Percentiles rank a stretch among this genome's conserved stretches.
phyloP scores from a whole-genome alignment of 768 basidiomycete genomes.

The Phylloporus rhodoxanthus region DNA sequence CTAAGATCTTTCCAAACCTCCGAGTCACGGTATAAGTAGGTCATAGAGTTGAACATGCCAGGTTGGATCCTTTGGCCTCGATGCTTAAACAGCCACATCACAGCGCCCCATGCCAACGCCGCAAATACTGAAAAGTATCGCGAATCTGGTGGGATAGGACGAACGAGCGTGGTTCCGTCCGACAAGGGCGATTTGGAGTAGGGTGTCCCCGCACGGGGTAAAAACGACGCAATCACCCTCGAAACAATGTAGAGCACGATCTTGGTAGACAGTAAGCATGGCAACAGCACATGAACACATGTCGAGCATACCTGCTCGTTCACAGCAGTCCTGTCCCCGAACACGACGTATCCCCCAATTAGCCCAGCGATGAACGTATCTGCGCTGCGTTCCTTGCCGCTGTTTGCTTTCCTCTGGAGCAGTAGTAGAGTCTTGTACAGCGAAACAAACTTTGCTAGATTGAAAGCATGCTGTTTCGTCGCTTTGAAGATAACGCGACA shows the following conservation, averaged over 20 bases:
- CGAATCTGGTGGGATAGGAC: slow-evolving; percentile 79
- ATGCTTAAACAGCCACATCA: slow-evolving; percentile 94
- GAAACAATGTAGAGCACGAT: slow-evolving; percentile 96
- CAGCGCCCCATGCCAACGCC: slow-evolving; percentile 87
- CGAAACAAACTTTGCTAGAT: slow-evolving; percentile 90
- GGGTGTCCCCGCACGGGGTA: slow-evolving; percentile 67
- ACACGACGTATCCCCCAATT: slow-evolving; percentile 85
- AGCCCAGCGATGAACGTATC: slow-evolving; percentile 94
- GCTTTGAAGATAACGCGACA: slow-evolving; percentile 66
- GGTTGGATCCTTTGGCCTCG: slow-evolving; percentile 88
- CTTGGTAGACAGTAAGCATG: slow-evolving; percentile 35
- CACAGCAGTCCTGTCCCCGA: slow-evolving; percentile 79
- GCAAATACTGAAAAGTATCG: slow-evolving; percentile 83
- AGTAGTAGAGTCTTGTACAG: slow-evolving; percentile 85
- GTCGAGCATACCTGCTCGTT: slow-evolving; percentile 76
- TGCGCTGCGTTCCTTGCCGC: slow-evolving; percentile 70
- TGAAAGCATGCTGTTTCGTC: slow-evolving; percentile 86
- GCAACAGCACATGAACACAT: slow-evolving; percentile 2
- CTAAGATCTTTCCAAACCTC: slow-evolving; percentile 77
- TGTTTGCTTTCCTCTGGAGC: slow-evolving; percentile 73
- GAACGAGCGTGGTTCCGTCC: slow-evolving; percentile 39
- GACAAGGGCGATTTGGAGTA: slow-evolving; percentile 44
- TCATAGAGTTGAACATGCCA: slow-evolving; percentile 96
- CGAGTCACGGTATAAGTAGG: slow-evolving; percentile 91
- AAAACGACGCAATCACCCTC: slow-evolving; percentile 84